A percentile compares a stretch with the other conserved stretches of the same genome.
phyloP scores from a whole-genome alignment of 768 basidiomycete species.

The Hygrophorus russula region DNA sequence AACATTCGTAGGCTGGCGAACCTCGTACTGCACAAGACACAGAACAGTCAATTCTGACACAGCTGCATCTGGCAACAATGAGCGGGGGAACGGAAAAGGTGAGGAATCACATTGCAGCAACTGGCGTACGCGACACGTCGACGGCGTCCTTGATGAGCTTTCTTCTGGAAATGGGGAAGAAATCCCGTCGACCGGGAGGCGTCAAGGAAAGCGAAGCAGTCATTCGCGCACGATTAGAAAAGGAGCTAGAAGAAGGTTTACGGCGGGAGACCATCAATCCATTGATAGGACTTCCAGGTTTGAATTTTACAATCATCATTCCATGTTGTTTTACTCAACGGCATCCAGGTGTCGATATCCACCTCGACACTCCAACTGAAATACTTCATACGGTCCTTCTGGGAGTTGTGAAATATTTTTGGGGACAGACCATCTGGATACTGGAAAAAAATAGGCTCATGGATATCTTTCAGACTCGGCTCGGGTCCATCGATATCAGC shows the following conservation, averaged over 20 bases:
- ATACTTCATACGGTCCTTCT: slow-evolving; percentile 23
- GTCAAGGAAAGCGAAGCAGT: neutral
- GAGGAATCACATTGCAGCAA: neutral
- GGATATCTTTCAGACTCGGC: slow-evolving; percentile 11
- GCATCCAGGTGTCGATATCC: slow-evolving; percentile 15
- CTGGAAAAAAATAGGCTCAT: slow-evolving; percentile 15
- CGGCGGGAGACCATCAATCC: slow-evolving; percentile 1
- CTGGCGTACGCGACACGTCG: neutral
- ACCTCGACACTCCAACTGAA: slow-evolving; percentile 20
- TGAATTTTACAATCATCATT: neutral
- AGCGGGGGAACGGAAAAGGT: slow-evolving; percentile 2
- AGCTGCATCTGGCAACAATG: neutral
- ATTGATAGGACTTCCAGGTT: slow-evolving; percentile 1
- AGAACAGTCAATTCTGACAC: neutral
- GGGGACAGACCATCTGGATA: slow-evolving; percentile 11
- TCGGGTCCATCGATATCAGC: slow-evolving; percentile 13
- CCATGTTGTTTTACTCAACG: neutral
- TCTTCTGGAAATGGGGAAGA: neutral
- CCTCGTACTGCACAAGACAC: slow-evolving; percentile 1
- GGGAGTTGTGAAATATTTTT: slow-evolving; percentile 24
- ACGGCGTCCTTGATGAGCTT: neutral
- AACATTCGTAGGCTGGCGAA: neutral
- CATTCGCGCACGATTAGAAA: neutral
- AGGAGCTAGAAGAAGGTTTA: slow-evolving; percentile 3
- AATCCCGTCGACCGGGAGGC: neutral